Conservation (phyloP, 257 asterid genomes). For the Rehmannia glutinosa region DNA sequence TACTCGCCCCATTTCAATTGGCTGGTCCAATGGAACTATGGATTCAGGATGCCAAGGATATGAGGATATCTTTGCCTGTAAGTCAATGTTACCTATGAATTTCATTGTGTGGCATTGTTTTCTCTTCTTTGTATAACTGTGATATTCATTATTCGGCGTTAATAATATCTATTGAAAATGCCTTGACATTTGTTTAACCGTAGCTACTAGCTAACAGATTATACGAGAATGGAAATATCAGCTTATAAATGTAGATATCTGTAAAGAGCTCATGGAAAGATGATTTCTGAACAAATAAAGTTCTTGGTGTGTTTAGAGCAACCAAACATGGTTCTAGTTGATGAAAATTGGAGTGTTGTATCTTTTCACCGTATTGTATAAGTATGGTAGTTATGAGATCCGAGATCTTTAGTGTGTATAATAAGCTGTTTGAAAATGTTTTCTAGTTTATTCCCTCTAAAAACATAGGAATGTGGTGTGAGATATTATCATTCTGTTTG, state of each 20-base stretch:
- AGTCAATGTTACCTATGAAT: constrained; percentile 28
- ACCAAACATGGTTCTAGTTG: neutral
- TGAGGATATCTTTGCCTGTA: constrained; percentile 92
- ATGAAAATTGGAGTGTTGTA: neutral
- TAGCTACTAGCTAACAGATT: neutral
- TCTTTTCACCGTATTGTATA: neutral
- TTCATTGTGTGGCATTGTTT: neutral
- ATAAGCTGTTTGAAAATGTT: neutral
- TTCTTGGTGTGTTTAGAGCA: neutral
- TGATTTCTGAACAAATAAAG: neutral
- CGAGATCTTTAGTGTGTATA: neutral
- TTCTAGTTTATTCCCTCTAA: neutral
- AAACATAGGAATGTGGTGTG: neutral
- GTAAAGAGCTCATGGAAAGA: neutral
- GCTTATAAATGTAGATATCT: neutral
- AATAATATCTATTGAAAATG: neutral
- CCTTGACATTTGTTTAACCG: neutral
- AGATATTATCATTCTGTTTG: neutral
- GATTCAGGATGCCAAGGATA: constrained; percentile 94
- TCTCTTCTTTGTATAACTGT: neutral
- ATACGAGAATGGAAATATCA: neutral
- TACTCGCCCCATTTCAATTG: constrained; percentile 86
- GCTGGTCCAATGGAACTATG: constrained; percentile 98
- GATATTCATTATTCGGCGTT: neutral
- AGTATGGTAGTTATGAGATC: neutral